These are phyloP conservation scores for Nelumbo lutea DNA, from an alignment of 164 flowering plant genomes.

Conservation along the genomic window DNA sequence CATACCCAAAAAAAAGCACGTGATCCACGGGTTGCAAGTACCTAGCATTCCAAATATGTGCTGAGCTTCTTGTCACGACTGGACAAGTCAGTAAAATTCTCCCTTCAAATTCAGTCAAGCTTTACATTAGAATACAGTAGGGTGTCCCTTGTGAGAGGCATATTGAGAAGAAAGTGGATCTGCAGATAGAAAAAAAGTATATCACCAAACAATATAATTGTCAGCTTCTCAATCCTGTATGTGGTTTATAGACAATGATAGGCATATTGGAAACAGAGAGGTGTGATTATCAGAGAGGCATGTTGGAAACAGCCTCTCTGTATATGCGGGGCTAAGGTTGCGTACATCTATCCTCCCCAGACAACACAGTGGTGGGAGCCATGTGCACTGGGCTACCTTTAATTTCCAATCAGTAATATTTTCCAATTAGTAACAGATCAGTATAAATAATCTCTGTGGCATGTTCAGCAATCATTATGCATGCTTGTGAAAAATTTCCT, in stretches of 20 bases:
- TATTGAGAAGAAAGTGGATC: slow-evolving; percentile 55
- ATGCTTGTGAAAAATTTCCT: not conserved
- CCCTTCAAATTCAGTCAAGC: slow-evolving; percentile 46
- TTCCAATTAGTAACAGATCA: not conserved
- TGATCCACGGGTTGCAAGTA: slow-evolving; percentile 3
- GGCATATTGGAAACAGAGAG: no score
- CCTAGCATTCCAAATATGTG: slow-evolving; percentile 7
- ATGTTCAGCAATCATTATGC: not conserved
- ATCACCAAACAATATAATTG: not conserved
- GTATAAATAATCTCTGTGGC: not conserved
- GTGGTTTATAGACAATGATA: not conserved
- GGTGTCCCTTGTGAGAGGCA: slow-evolving; percentile 83
- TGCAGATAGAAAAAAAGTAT: slow-evolving; percentile 23
- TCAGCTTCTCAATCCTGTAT: not conserved
- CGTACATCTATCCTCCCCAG: no score
- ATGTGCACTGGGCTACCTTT: not conserved
- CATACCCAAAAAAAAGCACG: slow-evolving; percentile 6
- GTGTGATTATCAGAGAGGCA: no score
- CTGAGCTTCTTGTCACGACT: slow-evolving; percentile 4
- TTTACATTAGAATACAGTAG: slow-evolving; percentile 84
- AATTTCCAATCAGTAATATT: not conserved
- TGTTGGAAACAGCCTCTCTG: no score
- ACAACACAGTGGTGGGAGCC: no score
- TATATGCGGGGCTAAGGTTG: no score
- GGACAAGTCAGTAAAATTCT: slow-evolving; percentile 7